Percentiles rank a stretch among this genome's conserved stretches.
These are phyloP conservation scores for Saturnispora galanensis DNA, from an alignment of 805 yeast genomes.

Conservation along the genomic window DNA sequence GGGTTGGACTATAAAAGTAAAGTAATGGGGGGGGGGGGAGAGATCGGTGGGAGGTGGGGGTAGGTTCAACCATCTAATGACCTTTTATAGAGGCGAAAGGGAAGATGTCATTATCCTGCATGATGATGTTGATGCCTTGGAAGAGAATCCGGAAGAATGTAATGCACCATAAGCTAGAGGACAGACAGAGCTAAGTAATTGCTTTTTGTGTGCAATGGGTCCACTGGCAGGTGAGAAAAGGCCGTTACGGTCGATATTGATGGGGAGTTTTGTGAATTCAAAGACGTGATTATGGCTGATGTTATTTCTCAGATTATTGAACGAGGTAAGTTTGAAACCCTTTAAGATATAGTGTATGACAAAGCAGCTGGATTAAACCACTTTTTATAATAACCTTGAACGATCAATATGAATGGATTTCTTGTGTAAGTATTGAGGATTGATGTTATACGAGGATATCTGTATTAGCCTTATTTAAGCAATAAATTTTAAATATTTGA, in stretches of 20 bases:
- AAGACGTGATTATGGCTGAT: slow-evolving; percentile 33
- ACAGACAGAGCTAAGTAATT: slow-evolving; percentile 59
- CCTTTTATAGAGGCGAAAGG: slow-evolving; percentile 55
- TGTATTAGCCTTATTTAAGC: too few species aligned
- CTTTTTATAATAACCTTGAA: too few species aligned
- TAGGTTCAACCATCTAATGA: slow-evolving; percentile 24
- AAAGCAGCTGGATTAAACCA: too few species aligned
- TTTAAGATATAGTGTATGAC: too few species aligned
- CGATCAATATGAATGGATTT: too few species aligned
- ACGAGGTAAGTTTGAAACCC: too few species aligned
- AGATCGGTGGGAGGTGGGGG: too few species aligned
- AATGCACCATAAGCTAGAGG: slow-evolving; percentile 51
- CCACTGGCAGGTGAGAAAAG: slow-evolving; percentile 60
- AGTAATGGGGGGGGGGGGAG: too few species aligned
- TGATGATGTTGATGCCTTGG: slow-evolving; percentile 40
- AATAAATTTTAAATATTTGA: too few species aligned
- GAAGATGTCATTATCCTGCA: slow-evolving; percentile 59
- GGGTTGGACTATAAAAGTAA: too few species aligned
- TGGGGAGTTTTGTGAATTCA: slow-evolving; percentile 58
- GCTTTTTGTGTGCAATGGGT: slow-evolving; percentile 50
- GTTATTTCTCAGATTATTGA: slow-evolving; percentile 38
- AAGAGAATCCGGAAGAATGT: slow-evolving; percentile 40
- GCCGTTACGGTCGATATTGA: slow-evolving; percentile 59
- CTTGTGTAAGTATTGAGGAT: too few species aligned
- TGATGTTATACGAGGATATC: too few species aligned